Evolutionary conservation across 176 grass and related monocot genomes (phyloP).

Genomic region (Paspalum vaginatum): DNA sequence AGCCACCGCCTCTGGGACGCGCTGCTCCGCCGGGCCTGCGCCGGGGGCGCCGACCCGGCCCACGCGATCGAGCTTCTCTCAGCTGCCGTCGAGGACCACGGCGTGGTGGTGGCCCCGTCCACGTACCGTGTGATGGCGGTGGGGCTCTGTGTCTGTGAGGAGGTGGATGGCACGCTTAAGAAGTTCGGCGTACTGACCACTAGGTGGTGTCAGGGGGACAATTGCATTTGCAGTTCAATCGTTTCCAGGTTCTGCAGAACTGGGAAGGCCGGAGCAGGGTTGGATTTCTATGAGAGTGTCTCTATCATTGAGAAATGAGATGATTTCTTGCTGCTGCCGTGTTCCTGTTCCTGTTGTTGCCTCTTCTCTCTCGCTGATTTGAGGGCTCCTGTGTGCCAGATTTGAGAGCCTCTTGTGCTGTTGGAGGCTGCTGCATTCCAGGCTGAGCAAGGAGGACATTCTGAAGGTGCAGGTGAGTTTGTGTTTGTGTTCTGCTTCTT

Average conservation of each 20-base stretch:
- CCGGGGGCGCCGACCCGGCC: slow-evolving; percentile 31
- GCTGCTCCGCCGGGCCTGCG: slow-evolving; percentile 56
- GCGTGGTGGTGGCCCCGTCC: slow-evolving; percentile 26
- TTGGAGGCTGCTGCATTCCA: too few species aligned
- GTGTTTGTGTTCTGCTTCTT: too few species aligned
- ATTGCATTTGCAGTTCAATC: slow-evolving; percentile 69
- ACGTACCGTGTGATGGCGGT: slow-evolving; percentile 44
- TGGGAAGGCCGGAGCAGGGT: slow-evolving; percentile 31
- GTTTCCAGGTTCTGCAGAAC: slow-evolving; percentile 61
- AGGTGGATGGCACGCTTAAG: slow-evolving; percentile 58
- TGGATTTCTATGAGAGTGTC: slow-evolving; percentile 65
- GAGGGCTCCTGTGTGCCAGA: too few species aligned
- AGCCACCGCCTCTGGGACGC: slow-evolving; percentile 51
- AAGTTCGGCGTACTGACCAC: slow-evolving; percentile 61
- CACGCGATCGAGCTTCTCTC: slow-evolving; percentile 52
- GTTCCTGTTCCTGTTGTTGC: too few species aligned
- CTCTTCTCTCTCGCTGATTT: too few species aligned
- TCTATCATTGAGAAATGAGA: too few species aligned
- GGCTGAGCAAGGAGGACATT: too few species aligned
- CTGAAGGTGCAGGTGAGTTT: too few species aligned
- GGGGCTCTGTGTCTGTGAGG: slow-evolving; percentile 38
- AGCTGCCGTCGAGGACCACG: slow-evolving; percentile 40
- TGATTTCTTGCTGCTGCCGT: too few species aligned
- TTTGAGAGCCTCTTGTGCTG: too few species aligned
- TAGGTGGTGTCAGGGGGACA: slow-evolving; percentile 43